A percentile compares a stretch with the other conserved stretches of the same genome.
phyloP scores from a whole-genome alignment of 129 eudicot genomes.

The Logfia minima region DNA sequence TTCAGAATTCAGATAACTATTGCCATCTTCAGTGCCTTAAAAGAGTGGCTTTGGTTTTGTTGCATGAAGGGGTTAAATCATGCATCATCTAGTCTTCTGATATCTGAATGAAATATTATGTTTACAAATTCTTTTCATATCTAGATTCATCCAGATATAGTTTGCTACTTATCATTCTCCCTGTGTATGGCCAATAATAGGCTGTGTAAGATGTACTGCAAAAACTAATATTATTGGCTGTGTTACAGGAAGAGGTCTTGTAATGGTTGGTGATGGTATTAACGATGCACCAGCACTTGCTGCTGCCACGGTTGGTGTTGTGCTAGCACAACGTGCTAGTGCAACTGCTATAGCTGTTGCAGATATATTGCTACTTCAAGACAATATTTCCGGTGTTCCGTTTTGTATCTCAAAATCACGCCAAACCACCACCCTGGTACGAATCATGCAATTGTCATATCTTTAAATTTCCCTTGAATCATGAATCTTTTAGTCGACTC shows the following conservation, averaged over 20 bases:
- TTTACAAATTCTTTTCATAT: background rate
- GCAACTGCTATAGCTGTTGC: conserved; percentile 99
- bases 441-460: background rate
- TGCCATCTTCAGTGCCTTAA: background rate
- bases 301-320: conserved; percentile 94
- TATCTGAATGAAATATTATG: background rate
- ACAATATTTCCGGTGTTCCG: conserved; percentile 91
- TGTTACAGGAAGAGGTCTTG: conserved; percentile 77
- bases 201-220: background rate
- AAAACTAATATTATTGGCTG: background rate
- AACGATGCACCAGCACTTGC: conserved; percentile 99
- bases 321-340: conserved; percentile 96
- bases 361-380: conserved; percentile 83
- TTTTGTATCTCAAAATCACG: conserved; percentile 86
- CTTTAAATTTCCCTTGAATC: background rate
- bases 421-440: conserved; percentile 86
- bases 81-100: background rate
- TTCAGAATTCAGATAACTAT: background rate
- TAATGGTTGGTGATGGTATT: conserved; percentile 99
- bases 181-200: background rate
- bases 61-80: background rate
- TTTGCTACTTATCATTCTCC: background rate
- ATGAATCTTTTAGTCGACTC: conserved; percentile 4
- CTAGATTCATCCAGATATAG: background rate
- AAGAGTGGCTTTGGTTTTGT: background rate